A percentile compares a stretch with the other conserved stretches of the same genome.
phyloP scores from a whole-genome alignment of 1,139 yeast genomes.

The Candida sp. region DNA sequence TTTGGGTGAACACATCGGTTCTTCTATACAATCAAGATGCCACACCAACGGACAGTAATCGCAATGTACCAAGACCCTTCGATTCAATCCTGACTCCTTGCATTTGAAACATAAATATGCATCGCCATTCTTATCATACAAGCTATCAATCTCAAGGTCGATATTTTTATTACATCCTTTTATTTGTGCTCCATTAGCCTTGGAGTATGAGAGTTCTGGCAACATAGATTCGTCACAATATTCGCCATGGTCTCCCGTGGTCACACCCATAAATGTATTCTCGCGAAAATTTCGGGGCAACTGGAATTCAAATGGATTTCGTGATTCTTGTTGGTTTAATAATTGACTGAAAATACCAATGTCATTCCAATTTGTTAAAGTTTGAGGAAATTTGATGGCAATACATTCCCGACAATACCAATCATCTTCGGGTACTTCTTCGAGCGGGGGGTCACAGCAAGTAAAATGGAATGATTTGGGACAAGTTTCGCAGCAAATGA shows the following conservation, averaged over 20 bases:
- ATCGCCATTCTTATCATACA: conserved; percentile 62
- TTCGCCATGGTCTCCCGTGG: conserved; percentile 66
- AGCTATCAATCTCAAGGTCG: conserved; percentile 60
- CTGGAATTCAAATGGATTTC: conserved; percentile 71
- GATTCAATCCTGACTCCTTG: conserved; percentile 59
- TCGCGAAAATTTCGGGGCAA: conserved; percentile 71
- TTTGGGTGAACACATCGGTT: conserved; percentile 75
- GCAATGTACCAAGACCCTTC: conserved; percentile 63
- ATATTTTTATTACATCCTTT: conserved; percentile 35
- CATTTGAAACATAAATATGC: conserved; percentile 77
- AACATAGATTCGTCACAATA: conserved; percentile 61
- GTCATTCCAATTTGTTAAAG: conserved; percentile 29
- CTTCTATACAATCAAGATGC: conserved; percentile 87
- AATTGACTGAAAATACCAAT: conserved; percentile 64
- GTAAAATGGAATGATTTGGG: conserved; percentile 90
- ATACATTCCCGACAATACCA: conserved; percentile 86
- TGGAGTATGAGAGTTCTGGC: conserved; percentile 42
- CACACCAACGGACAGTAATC: conserved; percentile 86
- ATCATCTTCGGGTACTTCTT: conserved; percentile 78
- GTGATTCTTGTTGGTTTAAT: conserved; percentile 50
- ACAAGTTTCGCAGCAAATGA: conserved; percentile 91
- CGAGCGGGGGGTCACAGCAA: conserved; percentile 89
- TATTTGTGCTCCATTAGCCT: conserved; percentile 37
- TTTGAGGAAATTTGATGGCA: conserved; percentile 26
- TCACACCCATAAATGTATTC: conserved; percentile 66